Evolutionary conservation across 208 protist species (phyloP).

Genomic region (Crithidia bombi): DNA sequence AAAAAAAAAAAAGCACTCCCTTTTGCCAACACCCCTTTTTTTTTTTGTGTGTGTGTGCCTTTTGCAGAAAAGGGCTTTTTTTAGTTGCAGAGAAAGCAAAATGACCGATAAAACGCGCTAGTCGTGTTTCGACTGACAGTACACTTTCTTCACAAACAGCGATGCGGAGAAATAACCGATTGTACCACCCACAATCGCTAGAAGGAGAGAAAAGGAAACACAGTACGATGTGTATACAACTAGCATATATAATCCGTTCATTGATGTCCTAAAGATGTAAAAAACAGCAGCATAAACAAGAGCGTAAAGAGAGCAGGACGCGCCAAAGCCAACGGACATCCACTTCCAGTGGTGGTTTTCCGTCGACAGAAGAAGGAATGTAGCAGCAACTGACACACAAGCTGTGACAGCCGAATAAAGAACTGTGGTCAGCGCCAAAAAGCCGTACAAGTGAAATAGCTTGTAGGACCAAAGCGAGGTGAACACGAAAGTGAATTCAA

Average conservation of each 20-base stretch:
- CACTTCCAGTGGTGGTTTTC: constrained; percentile 96
- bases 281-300: constrained; percentile 83
- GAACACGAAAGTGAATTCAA: constrained; percentile 96
- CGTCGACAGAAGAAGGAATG: constrained; percentile 93
- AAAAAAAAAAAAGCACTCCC: too few species aligned
- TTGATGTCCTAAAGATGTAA: constrained; percentile 20
- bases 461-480: constrained; percentile 97
- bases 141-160: constrained; percentile 58
- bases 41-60: too few species aligned
- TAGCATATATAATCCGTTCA: constrained; percentile 23
- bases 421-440: constrained; percentile 91
- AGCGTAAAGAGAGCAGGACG: constrained; percentile 83
- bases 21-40: too few species aligned
- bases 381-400: constrained; percentile 89
- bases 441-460: constrained; percentile 97
- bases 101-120: too few species aligned
- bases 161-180: constrained; percentile 46
- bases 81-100: too few species aligned
- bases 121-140: constrained; percentile 53
- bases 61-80: too few species aligned
- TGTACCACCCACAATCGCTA: constrained; percentile 48
- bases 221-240: constrained; percentile 34
- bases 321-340: constrained; percentile 88
- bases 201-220: constrained; percentile 16
- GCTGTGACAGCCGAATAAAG: constrained; percentile 91